phyloP scores from a whole-genome alignment of 176 grass and related monocot species.

The Carex pumila region DNA sequence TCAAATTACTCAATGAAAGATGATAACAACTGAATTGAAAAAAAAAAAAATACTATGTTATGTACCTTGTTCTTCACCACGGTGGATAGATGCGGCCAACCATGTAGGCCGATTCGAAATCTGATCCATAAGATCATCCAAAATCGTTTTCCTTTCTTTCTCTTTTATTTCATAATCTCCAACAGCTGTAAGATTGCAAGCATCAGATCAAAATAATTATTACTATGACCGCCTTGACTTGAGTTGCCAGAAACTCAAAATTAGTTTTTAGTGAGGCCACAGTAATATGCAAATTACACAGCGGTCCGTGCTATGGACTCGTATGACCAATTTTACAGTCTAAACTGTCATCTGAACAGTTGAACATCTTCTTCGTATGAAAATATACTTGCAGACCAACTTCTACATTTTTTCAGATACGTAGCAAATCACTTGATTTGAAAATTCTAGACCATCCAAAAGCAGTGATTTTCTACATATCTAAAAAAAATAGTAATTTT shows the following conservation, averaged over 20 bases:
- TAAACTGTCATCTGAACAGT: no score
- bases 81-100: conserved; percentile 85
- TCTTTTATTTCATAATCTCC: conserved; percentile 44
- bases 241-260: neutral
- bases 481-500: no score
- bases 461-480: no score
- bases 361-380: no score
- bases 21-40: neutral
- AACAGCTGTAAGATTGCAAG: conserved; percentile 36
- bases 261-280: neutral
- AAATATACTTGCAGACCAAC: no score
- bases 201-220: neutral
- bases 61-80: conserved; percentile 71
- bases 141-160: conserved; percentile 40
- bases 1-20: conserved; percentile 9
- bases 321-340: no score
- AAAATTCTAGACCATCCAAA: no score
- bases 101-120: conserved; percentile 53
- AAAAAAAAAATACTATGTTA: neutral
- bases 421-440: no score
- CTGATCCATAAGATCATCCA: conserved; percentile 44
- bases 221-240: neutral
- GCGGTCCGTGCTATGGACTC: no score
- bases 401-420: no score
- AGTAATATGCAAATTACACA: no score